Evolutionary conservation across 2,329 filamentous ascomycete species (phyloP).

Genomic region (Pseudocercospora macadamiae): DNA sequence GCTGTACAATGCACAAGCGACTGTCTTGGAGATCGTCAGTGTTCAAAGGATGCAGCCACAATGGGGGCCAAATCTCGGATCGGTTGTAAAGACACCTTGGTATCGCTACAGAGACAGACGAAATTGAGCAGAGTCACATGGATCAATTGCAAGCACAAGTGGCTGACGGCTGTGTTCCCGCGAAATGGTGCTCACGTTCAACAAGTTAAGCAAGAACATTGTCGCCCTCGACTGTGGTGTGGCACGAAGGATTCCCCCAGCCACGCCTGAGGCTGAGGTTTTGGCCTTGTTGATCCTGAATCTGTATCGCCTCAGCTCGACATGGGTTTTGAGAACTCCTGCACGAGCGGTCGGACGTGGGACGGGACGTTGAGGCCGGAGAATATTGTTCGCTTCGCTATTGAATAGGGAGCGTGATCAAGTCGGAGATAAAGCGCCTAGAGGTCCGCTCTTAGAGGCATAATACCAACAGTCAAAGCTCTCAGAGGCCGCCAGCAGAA

Average conservation of each 20-base stretch:
- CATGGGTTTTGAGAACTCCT: neutral
- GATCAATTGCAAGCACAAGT: no score
- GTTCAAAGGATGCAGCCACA: neutral
- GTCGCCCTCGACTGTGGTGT: neutral
- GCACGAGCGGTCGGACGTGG: neutral
- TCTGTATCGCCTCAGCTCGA: slow-evolving; percentile 2
- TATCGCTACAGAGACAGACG: no score
- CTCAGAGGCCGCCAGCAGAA: neutral
- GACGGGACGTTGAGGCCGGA: neutral
- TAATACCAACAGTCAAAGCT: slow-evolving; percentile 2
- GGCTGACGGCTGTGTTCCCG: no score
- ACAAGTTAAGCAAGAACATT: no score
- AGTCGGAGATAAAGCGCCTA: neutral
- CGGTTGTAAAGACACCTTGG: no score
- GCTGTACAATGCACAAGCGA: neutral
- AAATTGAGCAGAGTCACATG: no score
- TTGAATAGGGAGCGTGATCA: neutral
- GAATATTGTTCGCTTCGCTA: neutral
- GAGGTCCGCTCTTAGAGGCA: neutral
- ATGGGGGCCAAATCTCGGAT: neutral
- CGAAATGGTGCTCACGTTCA: no score
- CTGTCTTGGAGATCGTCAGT: neutral
- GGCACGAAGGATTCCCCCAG: slow-evolving; percentile 3
- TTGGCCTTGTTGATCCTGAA: slow-evolving; percentile 3
- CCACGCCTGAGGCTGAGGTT: neutral